Conservation (phyloP, 495 filamentous ascomycete species). For the Lasiosphaeris hirsuta region DNA sequence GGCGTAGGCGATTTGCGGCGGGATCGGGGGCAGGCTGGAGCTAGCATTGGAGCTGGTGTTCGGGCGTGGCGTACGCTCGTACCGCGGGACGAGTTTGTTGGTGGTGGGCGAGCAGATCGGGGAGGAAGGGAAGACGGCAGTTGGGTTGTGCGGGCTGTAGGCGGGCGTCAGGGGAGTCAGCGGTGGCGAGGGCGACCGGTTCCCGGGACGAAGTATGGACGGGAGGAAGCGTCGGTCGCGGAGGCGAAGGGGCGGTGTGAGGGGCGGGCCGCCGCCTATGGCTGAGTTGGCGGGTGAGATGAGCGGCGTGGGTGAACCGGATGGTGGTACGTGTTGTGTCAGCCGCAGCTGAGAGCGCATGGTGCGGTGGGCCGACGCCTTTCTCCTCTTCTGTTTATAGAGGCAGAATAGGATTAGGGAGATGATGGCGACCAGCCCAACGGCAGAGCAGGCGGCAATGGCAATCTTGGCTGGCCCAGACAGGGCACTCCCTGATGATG, state of each 20-base stretch:
- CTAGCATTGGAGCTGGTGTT: background rate
- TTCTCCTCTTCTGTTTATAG: slow-evolving; percentile 26
- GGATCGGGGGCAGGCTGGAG: background rate
- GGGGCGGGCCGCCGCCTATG: slow-evolving; percentile 19
- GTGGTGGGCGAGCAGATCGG: slow-evolving; percentile 30
- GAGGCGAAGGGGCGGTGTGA: slow-evolving; percentile 43
- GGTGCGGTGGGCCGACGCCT: slow-evolving; percentile 11
- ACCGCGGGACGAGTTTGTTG: slow-evolving; percentile 30
- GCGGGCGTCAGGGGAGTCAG: slow-evolving; percentile 29
- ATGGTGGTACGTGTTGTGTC: slow-evolving; percentile 16
- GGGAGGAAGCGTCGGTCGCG: slow-evolving; percentile 42
- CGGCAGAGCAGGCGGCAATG: slow-evolving; percentile 38
- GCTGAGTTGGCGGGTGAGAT: slow-evolving; percentile 35
- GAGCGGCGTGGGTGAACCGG: slow-evolving; percentile 36
- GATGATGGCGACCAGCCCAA: slow-evolving; percentile 35
- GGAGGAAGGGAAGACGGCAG: slow-evolving; percentile 22
- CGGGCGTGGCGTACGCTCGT: slow-evolving; percentile 25
- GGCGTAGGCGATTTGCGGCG: background rate
- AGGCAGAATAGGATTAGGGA: slow-evolving; percentile 29
- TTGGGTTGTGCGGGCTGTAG: slow-evolving; percentile 16
- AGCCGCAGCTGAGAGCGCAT: slow-evolving; percentile 10
- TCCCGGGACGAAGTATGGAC: slow-evolving; percentile 31
- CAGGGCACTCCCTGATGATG: slow-evolving; percentile 23
- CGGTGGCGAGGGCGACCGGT: slow-evolving; percentile 29
- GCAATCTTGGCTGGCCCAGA: slow-evolving; percentile 39